phyloP scores from a whole-genome alignment of 1,284 basidiomycete genomes.

The Xerocomus amazonicus region DNA sequence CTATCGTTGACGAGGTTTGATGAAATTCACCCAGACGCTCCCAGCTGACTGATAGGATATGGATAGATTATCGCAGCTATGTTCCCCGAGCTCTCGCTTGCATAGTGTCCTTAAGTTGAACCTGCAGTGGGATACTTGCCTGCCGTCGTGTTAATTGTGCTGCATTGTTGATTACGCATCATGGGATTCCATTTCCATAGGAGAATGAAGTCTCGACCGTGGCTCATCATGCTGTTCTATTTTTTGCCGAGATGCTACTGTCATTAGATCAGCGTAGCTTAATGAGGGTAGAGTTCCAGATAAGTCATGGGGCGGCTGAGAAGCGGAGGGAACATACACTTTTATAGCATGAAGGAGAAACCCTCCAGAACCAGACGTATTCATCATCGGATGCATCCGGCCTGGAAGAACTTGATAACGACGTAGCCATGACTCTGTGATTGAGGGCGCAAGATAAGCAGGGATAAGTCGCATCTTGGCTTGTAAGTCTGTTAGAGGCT shows the following conservation, averaged over 20 bases:
- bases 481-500: conserved; percentile 77
- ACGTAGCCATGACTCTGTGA: conserved; percentile 89
- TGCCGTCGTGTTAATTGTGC: background rate
- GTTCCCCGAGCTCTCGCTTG: conserved; percentile 44
- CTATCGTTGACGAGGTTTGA: conserved; percentile 80
- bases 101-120: conserved; percentile 9
- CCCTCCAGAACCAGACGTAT: conserved; percentile 84
- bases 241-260: conserved; percentile 41
- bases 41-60: conserved; percentile 8
- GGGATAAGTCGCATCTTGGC: conserved; percentile 64
- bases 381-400: conserved; percentile 95
- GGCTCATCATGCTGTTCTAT: conserved; percentile 17
- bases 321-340: conserved; percentile 55
- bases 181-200: conserved; percentile 7
- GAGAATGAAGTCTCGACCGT: conserved; percentile 8
- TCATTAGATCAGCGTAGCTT: conserved; percentile 71
- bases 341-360: conserved; percentile 83
- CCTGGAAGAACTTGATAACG: conserved; percentile 95
- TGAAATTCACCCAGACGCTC: conserved; percentile 1
- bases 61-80: conserved; percentile 55
- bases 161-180: conserved; percentile 1
- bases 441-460: conserved; percentile 72
- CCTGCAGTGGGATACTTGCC: background rate
- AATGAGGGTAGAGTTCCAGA: conserved; percentile 1
- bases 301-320: conserved; percentile 8